Percentiles rank a stretch among this genome's conserved stretches.
These are phyloP conservation scores for Thelonectria discophora DNA, from an alignment of 2,329 filamentous ascomycete species.

Conservation along the genomic window DNA sequence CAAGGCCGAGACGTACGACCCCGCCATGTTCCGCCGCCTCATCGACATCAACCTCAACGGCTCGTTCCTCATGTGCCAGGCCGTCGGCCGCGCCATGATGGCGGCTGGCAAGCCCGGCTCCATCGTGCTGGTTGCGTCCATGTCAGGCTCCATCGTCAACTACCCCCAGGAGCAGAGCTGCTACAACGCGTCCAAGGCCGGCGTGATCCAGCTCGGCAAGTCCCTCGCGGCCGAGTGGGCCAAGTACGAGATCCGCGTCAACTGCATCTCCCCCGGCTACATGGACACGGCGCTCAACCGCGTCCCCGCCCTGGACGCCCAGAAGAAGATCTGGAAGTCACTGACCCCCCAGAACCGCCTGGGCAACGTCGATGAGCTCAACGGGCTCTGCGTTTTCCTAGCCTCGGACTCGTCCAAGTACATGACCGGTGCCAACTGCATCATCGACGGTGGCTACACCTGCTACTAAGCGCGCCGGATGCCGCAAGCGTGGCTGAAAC, in stretches of 20 bases:
- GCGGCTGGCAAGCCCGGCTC: slow-evolving; percentile 73
- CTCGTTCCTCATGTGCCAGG: slow-evolving; percentile 79
- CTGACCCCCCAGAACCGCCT: slow-evolving; percentile 78
- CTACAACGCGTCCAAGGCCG: slow-evolving; percentile 87
- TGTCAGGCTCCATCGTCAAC: slow-evolving; percentile 87
- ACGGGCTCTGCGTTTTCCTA: slow-evolving; percentile 79
- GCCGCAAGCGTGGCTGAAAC: slow-evolving; percentile 4
- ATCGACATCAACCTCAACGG: slow-evolving; percentile 86
- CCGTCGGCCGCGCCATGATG: slow-evolving; percentile 79
- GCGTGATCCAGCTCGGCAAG: slow-evolving; percentile 80
- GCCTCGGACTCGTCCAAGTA: slow-evolving; percentile 76
- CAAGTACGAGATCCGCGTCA: slow-evolving; percentile 81
- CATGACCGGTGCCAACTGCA: slow-evolving; percentile 80
- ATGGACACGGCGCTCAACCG: slow-evolving; percentile 87
- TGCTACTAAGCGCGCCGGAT: slow-evolving; percentile 58
- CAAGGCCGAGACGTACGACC: slow-evolving; percentile 80
- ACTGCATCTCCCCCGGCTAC: slow-evolving; percentile 86
- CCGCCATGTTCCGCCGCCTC: slow-evolving; percentile 78
- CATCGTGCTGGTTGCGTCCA: slow-evolving; percentile 80
- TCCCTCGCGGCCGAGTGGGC: slow-evolving; percentile 87
- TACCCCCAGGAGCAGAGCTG: slow-evolving; percentile 84
- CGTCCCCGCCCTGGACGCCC: slow-evolving; percentile 78
- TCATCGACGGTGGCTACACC: slow-evolving; percentile 76
- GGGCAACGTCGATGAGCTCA: slow-evolving; percentile 78
- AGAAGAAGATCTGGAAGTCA: slow-evolving; percentile 83